phyloP scores from a whole-genome alignment of 441 rosid genomes.

The Kokia cookei region DNA sequence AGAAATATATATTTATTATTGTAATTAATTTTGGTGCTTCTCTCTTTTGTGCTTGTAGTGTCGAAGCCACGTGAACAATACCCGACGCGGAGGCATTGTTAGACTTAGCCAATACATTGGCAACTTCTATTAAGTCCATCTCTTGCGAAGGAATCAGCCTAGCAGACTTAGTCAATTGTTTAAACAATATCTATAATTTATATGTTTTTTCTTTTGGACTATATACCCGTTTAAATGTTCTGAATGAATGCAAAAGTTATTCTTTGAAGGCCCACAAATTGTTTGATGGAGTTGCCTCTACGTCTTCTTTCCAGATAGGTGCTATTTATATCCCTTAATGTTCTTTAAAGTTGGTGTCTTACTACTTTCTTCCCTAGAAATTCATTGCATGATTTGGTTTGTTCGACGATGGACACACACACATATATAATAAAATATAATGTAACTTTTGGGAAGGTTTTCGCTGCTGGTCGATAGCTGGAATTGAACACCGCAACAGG shows the following conservation, averaged over 20 bases:
- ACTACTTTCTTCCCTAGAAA: background rate
- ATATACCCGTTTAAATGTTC: background rate
- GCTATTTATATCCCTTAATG: constrained; percentile 9
- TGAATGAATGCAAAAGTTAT: background rate
- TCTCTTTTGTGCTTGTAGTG: constrained; percentile 30
- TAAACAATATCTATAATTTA: background rate
- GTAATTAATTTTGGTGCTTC: background rate
- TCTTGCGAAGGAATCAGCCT: constrained; percentile 50
- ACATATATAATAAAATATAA: background rate
- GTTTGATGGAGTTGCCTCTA: constrained; percentile 8
- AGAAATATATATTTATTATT: background rate
- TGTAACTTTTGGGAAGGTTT: background rate
- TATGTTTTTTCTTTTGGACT: constrained; percentile 6
- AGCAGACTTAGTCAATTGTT: constrained; percentile 45
- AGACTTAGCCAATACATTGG: constrained; percentile 52
- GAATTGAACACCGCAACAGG: background rate
- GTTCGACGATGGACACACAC: background rate
- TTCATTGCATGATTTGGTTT: background rate
- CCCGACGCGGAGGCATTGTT: constrained; percentile 79
- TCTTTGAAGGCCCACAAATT: constrained; percentile 10
- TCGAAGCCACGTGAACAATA: constrained; percentile 79
- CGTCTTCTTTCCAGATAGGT: constrained; percentile 11
- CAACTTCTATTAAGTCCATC: constrained; percentile 63
- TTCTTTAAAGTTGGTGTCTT: constrained; percentile 1
- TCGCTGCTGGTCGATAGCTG: background rate